Evolutionary conservation across 345 rosid species (phyloP), one percentile per base, ranked within the genome.

Genomic region (Lagerstroemia speciosa): DNA sequence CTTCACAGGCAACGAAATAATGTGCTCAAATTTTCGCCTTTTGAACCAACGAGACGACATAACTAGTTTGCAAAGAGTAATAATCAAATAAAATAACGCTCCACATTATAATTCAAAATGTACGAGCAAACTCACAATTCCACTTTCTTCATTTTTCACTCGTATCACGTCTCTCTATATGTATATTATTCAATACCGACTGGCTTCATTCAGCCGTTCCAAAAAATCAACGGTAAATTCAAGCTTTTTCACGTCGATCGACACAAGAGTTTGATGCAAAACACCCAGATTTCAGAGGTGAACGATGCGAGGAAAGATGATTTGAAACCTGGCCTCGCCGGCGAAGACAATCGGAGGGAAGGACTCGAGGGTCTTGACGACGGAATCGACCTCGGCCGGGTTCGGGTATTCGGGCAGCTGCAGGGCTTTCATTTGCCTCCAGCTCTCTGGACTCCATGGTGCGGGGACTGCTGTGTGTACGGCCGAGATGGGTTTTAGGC

Each of bases 291-390:
- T 53, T 53, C 2, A 1, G 12, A 22, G 30, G n/a, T n/a, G 30
- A 14, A 15, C 6, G 22, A 15, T 3, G 22, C 19, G 3, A 2
- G 32, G 3, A 16, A 14, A 11, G 62, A 9, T 2, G 14, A 30
- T 10, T 9, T 9, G 29, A 14, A 14, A 58, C 63, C 63, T 64
- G 67, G 90, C 88, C 72, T 86, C 90, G 12, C 90, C 90, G 14
- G 90, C 90, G 73, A 86, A 86, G 8, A 86, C 90, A 66, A 86
- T 76, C 57, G 90, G 86, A 24, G 90, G 90, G 64, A 80, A 86
- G 6, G 85, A 73, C 24, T 81, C 83, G 55, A 86, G 82, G 37
- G 83, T 82, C 24, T 75, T 38, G 34, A 84, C 75, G 64, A 84
- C 85, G 1, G 86, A 77, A 20, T 75, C 81, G 0, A 86, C 83